phyloP scores from a whole-genome alignment of 2,329 filamentous ascomycete species.

The Mycogone perniciosa region DNA sequence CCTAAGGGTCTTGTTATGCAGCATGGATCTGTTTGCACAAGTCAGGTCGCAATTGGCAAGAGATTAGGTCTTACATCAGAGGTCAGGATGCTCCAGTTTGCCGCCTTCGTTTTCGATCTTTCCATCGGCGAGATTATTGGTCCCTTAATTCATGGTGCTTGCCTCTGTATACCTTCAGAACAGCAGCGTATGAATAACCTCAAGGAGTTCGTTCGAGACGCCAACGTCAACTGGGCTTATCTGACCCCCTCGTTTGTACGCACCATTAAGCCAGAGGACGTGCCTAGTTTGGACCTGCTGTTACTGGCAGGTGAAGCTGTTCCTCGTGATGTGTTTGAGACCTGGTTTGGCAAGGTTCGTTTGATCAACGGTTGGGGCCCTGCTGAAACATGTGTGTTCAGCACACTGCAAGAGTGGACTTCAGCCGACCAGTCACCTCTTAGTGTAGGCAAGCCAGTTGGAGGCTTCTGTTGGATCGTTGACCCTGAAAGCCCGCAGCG shows the following conservation, averaged over 20 bases:
- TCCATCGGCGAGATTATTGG: constrained; percentile 2
- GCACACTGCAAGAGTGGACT: constrained; percentile 4
- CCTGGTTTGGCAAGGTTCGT: constrained; percentile 4
- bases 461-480: constrained; percentile 11
- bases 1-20: constrained; percentile 17
- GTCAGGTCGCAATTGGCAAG: not conserved
- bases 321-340: not conserved
- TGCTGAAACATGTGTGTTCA: constrained; percentile 7
- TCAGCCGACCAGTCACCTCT: not conserved
- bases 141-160: constrained; percentile 3
- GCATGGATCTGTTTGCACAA: constrained; percentile 8
- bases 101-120: constrained; percentile 4
- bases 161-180: constrained; percentile 7
- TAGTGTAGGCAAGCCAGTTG: constrained; percentile 1
- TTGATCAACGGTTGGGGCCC: constrained; percentile 4
- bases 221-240: constrained; percentile 1
- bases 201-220: not conserved
- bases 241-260: constrained; percentile 3
- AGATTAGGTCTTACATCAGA: not conserved
- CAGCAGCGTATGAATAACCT: constrained; percentile 2
- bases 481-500: constrained; percentile 1
- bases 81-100: constrained; percentile 8
- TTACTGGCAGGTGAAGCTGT: constrained; percentile 3
- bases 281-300: not conserved
- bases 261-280: not conserved